These are phyloP conservation scores for Capronia epimyces DNA, from an alignment of 2,329 filamentous ascomycete genomes.

Conservation along the genomic window DNA sequence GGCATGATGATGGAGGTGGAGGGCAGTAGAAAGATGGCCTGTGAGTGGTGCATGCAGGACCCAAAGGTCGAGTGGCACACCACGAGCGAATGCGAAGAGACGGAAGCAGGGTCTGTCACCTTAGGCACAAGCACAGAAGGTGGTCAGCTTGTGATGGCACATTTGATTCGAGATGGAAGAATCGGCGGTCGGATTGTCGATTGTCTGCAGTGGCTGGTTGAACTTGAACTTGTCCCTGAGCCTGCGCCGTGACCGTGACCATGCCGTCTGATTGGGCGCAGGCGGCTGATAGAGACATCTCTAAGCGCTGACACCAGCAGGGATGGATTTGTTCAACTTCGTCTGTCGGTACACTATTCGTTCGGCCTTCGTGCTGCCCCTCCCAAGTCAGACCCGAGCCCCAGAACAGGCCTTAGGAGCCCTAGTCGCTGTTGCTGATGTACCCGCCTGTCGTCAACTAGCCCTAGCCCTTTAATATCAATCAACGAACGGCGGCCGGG, in stretches of 20 bases:
- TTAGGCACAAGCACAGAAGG: neutral
- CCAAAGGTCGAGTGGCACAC: slow-evolving; percentile 1
- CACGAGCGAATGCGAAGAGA: neutral
- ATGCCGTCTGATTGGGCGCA: slow-evolving; percentile 9
- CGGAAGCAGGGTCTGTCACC: neutral
- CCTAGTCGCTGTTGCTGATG: neutral
- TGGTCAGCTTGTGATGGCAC: slow-evolving; percentile 6
- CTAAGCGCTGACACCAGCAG: slow-evolving; percentile 14
- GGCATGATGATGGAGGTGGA: slow-evolving; percentile 7
- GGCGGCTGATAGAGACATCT: neutral
- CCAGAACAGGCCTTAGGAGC: neutral
- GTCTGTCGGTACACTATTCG: neutral
- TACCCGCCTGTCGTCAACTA: neutral
- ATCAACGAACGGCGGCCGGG: neutral
- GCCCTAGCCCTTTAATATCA: neutral
- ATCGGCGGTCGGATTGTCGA: neutral
- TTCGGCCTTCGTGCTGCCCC: neutral
- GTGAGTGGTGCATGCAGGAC: slow-evolving; percentile 8
- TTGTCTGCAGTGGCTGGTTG: slow-evolving; percentile 5
- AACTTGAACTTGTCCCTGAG: neutral
- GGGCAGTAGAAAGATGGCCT: neutral
- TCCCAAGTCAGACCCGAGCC: neutral
- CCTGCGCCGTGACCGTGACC: neutral
- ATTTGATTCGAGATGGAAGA: slow-evolving; percentile 11
- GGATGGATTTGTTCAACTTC: slow-evolving; percentile 1